These are phyloP conservation scores for Castanopsis chinensis DNA, from an alignment of 306 rosid genomes.

Conservation along the genomic window DNA sequence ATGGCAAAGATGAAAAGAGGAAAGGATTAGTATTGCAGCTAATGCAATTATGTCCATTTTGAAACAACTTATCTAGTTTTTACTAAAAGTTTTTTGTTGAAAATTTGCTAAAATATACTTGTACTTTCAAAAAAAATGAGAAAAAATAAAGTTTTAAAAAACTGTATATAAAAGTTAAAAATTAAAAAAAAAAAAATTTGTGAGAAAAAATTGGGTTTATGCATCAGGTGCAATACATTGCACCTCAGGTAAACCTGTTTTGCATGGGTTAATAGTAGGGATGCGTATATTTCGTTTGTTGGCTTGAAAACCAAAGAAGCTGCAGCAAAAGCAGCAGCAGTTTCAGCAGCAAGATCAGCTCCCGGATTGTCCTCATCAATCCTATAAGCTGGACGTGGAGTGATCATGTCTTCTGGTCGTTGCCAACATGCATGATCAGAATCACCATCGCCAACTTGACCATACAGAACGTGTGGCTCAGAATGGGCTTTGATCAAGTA, in stretches of 20 bases:
- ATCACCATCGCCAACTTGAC: slow-evolving; percentile 52
- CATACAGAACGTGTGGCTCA: slow-evolving; percentile 33
- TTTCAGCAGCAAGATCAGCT: slow-evolving; percentile 65
- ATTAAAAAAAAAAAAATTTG: too few species aligned
- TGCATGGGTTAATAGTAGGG: slow-evolving; percentile 41
- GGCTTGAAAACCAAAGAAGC: slow-evolving; percentile 46
- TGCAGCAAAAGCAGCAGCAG: slow-evolving; percentile 62
- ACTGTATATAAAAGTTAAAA: too few species aligned
- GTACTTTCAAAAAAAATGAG: too few species aligned
- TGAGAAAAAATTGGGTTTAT: too few species aligned
- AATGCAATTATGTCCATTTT: too few species aligned
- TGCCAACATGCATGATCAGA: slow-evolving; percentile 65
- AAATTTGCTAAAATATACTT: too few species aligned
- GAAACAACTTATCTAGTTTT: too few species aligned
- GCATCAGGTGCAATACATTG: too few species aligned
- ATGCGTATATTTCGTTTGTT: slow-evolving; percentile 18
- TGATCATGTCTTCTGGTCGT: slow-evolving; percentile 73
- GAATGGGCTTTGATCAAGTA: slow-evolving; percentile 60
- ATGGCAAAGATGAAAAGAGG: too few species aligned
- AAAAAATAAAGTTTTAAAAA: too few species aligned
- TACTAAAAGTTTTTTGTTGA: too few species aligned
- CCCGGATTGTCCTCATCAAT: slow-evolving; percentile 47
- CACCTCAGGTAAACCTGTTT: slow-evolving; percentile 39
- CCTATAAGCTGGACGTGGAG: slow-evolving; percentile 27
- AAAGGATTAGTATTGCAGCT: too few species aligned